These are phyloP conservation scores for Colletotrichum lini DNA, from an alignment of 2,329 filamentous ascomycete genomes.

Conservation along the genomic window DNA sequence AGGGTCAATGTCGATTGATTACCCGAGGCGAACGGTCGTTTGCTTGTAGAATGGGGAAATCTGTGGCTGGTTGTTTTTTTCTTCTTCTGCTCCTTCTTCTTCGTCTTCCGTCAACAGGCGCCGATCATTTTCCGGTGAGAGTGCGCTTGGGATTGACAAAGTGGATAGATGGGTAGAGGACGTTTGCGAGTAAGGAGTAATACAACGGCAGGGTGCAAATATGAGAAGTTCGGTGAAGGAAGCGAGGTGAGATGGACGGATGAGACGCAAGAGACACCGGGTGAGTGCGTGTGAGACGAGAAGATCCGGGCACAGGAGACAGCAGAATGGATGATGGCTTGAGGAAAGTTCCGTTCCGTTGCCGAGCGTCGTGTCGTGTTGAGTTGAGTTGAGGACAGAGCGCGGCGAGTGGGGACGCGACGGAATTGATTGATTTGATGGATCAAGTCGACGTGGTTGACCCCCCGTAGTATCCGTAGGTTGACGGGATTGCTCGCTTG, in stretches of 20 bases:
- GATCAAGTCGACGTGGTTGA: slow-evolving; percentile 22
- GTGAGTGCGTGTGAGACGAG: slow-evolving; percentile 12
- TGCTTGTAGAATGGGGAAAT: not conserved
- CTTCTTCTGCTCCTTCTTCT: slow-evolving; percentile 4
- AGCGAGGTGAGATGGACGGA: slow-evolving; percentile 18
- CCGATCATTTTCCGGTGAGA: slow-evolving; percentile 6
- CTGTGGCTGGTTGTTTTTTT: not conserved
- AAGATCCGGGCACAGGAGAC: not conserved
- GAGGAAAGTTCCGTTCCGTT: slow-evolving; percentile 35
- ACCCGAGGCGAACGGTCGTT: not conserved
- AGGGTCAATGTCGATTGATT: slow-evolving; percentile 14
- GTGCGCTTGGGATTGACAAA: not conserved
- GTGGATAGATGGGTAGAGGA: not conserved
- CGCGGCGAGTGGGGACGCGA: slow-evolving; percentile 37
- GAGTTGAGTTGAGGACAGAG: slow-evolving; percentile 32
- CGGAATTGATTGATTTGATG: slow-evolving; percentile 27
- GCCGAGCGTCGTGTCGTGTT: slow-evolving; percentile 31
- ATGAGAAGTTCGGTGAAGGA: slow-evolving; percentile 2
- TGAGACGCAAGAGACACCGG: slow-evolving; percentile 22
- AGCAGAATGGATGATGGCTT: slow-evolving; percentile 14
- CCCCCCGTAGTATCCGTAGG: slow-evolving; percentile 11
- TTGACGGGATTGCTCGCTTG: slow-evolving; percentile 22
- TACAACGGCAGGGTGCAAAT: not conserved
- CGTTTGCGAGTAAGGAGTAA: not conserved
- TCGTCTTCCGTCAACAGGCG: slow-evolving; percentile 1